phyloP scores from a whole-genome alignment of 2,329 filamentous ascomycete genomes.

The Alternaria brassicicola region DNA sequence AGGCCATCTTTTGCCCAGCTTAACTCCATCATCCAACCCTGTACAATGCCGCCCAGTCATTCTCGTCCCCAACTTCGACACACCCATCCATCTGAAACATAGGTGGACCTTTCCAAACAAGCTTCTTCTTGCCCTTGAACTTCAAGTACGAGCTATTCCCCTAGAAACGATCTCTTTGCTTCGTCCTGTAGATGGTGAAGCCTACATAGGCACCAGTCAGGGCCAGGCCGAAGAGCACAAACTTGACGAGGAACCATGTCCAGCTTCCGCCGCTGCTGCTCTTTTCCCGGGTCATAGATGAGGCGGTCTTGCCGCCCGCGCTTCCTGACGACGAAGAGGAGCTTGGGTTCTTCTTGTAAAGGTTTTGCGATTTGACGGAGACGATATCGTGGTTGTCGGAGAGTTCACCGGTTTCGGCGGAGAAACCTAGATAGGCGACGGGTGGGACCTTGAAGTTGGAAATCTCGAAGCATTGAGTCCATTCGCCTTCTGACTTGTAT shows the following conservation, averaged over 20 bases:
- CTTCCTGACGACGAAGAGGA: slow-evolving; percentile 11
- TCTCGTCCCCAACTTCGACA: slow-evolving; percentile 10
- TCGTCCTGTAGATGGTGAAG: slow-evolving; percentile 80
- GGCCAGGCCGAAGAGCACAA: slow-evolving; percentile 74
- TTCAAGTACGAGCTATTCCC: slow-evolving; percentile 11
- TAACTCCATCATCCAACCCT: slow-evolving; percentile 24
- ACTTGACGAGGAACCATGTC: slow-evolving; percentile 80
- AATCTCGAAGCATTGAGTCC: slow-evolving; percentile 85
- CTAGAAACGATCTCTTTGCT: slow-evolving; percentile 57
- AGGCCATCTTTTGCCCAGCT: slow-evolving; percentile 10
- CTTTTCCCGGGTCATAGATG: slow-evolving; percentile 51
- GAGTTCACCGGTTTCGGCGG: slow-evolving; percentile 91
- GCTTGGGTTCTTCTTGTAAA: slow-evolving; percentile 67
- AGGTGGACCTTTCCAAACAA: background rate
- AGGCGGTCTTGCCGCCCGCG: slow-evolving; percentile 19
- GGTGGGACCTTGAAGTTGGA: slow-evolving; percentile 74
- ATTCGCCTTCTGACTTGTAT: slow-evolving; percentile 89
- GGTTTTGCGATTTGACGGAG: slow-evolving; percentile 81
- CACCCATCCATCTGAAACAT: slow-evolving; percentile 7
- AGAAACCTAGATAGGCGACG: slow-evolving; percentile 69
- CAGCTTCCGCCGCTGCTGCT: slow-evolving; percentile 62
- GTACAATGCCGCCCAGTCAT: slow-evolving; percentile 25
- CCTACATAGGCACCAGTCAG: slow-evolving; percentile 80
- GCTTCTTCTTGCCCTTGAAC: slow-evolving; percentile 5
- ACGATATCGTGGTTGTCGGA: slow-evolving; percentile 98